Base-by-base conservation (phyloP, 768 basidiomycete species). In the Hygrocybe punicea region DNA sequence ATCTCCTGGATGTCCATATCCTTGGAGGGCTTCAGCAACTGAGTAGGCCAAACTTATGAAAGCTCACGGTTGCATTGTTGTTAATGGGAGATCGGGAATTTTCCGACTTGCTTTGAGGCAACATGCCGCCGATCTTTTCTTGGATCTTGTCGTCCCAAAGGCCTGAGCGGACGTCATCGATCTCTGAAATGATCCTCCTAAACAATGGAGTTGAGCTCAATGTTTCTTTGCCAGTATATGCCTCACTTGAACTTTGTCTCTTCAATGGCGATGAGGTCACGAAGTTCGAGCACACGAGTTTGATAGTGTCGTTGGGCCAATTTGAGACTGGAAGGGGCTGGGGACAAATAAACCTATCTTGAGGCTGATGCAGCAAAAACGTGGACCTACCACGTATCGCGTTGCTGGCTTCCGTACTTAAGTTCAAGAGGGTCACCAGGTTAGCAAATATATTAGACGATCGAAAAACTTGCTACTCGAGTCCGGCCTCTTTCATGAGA, bases 201-300 rank as follows among this genome's bases (percentile, higher is more conserved):
- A 6, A 24, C 16, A 6, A 17, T 36, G 14, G 36, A 29, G 29
- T 29, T 51, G 14, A 58, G 56, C 6, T 9, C 11, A 33, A 34
- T n/a, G 16, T 19, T 4, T 17, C 13, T n/a, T 16, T 10, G 14
- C 25, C 23, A 29, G 34, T 5, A n/a, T 29, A 7, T 6, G 13
- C 64, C 80, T 24, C 65, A 87, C 90, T 84, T 90, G 81, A 94
- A 97, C 56, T 81, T 84, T 25, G 72, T 68, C 72, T 96, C 94
- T 66, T 94, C 88, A 1, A 73, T 78, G 33, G 78, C 64, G 39
- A 97, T 91, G 44, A 86, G 77, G n/a, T 76, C 77, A 55, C 84
- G 82, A 3, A 97, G 75, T 62, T 96, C 89, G 16, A 79, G 66
- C 36, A 92, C 77, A 29, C 93, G 86, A 4, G 78, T 77, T 39